Conservation (phyloP, 2,329 filamentous ascomycete genomes). For the Colletotrichum graminicola region DNA sequence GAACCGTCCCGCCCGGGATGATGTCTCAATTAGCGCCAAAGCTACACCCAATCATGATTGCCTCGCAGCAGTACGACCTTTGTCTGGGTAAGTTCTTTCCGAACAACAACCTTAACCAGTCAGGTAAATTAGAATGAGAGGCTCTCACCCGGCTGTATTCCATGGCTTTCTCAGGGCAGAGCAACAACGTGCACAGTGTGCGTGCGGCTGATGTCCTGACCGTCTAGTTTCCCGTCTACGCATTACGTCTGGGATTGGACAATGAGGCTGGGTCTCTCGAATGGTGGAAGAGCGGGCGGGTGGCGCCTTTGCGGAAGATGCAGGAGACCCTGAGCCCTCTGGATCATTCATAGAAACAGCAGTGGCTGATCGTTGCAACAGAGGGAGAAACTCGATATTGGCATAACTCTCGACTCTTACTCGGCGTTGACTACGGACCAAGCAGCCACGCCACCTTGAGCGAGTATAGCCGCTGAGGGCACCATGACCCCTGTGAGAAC, state of each 20-base stretch:
- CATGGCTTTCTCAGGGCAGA: neutral
- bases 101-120: neutral
- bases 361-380: neutral
- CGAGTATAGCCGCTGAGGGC: constrained; percentile 6
- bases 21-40: constrained; percentile 11
- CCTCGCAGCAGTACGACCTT: neutral
- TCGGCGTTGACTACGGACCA: neutral
- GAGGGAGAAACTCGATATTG: neutral
- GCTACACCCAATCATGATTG: neutral
- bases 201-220: too few relatives aligned
- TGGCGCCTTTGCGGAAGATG: constrained; percentile 21
- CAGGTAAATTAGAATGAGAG: neutral
- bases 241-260: constrained; percentile 5
- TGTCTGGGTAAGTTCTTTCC: neutral
- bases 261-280: neutral
- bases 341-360: neutral
- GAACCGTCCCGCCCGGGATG: constrained; percentile 4
- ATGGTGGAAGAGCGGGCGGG: neutral
- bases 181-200: neutral
- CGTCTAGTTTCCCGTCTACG: neutral
- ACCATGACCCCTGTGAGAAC: constrained; percentile 6
- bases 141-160: neutral
- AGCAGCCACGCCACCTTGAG: constrained; percentile 19
- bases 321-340: constrained; percentile 15
- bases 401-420: neutral